A percentile compares a stretch with the other conserved stretches of the same genome.
Evolutionary conservation across 441 rosid species (phyloP).

Genomic region (Biscutella auriculata): DNA sequence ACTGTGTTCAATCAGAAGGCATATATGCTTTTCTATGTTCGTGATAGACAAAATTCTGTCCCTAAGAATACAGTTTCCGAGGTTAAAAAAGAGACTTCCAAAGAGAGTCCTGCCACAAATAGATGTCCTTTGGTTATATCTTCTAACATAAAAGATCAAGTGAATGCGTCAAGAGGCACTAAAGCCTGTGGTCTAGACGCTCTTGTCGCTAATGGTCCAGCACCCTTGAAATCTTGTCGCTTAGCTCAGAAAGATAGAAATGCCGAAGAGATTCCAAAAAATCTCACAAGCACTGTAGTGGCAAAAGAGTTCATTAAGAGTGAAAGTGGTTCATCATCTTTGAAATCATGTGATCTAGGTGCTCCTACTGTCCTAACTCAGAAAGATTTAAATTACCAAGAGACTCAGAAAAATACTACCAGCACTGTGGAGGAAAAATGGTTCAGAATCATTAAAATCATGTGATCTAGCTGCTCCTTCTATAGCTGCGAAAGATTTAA

Average conservation of each 20-base stretch:
- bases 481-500: constrained; percentile 29
- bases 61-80: constrained; percentile 32
- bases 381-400: too few species aligned
- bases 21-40: constrained; percentile 93
- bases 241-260: constrained; percentile 19
- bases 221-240: constrained; percentile 11
- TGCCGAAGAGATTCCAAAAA: constrained; percentile 13
- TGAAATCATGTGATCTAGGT: constrained; percentile 12
- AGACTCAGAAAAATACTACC: too few species aligned
- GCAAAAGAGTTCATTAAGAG: neutral
- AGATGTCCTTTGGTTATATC: constrained; percentile 21
- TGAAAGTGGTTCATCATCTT: constrained; percentile 19
- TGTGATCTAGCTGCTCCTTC: too few species aligned
- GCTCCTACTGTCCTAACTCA: constrained; percentile 17
- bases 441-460: too few species aligned
- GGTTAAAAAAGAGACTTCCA: constrained; percentile 34
- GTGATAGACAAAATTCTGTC: constrained; percentile 46
- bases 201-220: constrained; percentile 19
- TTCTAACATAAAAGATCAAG: constrained; percentile 30
- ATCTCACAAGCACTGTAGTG: constrained; percentile 1
- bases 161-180: constrained; percentile 23
- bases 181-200: constrained; percentile 14
- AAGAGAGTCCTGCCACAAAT: constrained; percentile 27
- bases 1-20: constrained; percentile 82
- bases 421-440: too few species aligned